A percentile compares a stretch with the other conserved stretches of the same genome.
These are phyloP conservation scores for Apiospora koreana DNA, from an alignment of 2,329 filamentous ascomycete genomes.

Conservation along the genomic window DNA sequence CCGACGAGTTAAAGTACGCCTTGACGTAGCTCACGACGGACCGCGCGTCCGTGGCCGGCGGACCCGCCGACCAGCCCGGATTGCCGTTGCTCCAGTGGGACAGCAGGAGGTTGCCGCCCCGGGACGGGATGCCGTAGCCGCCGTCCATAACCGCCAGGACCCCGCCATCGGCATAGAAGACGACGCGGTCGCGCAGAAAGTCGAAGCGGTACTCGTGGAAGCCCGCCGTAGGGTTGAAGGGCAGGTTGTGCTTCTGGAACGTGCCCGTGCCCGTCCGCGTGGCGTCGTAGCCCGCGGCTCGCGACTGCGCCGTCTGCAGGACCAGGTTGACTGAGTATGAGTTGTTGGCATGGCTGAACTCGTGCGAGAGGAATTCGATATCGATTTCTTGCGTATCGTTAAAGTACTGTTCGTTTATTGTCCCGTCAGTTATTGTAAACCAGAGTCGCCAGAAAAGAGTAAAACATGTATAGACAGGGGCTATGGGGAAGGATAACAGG, in stretches of 20 bases:
- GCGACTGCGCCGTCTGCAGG: slow-evolving; percentile 67
- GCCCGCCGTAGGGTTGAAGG: slow-evolving; percentile 63
- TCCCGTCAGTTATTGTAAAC: background rate
- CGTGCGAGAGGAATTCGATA: slow-evolving; percentile 73
- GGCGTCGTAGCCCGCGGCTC: slow-evolving; percentile 62
- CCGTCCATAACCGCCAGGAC: slow-evolving; percentile 58
- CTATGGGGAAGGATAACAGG: too few species aligned
- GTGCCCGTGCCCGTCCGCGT: slow-evolving; percentile 58
- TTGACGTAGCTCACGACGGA: slow-evolving; percentile 71
- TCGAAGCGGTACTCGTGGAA: slow-evolving; percentile 84
- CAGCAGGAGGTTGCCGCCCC: slow-evolving; percentile 66
- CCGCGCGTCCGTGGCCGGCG: slow-evolving; percentile 62
- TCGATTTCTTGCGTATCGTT: slow-evolving; percentile 82
- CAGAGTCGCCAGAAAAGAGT: background rate
- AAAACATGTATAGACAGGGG: background rate
- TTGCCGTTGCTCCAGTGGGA: slow-evolving; percentile 83
- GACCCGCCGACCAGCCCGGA: slow-evolving; percentile 68
- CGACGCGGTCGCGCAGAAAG: slow-evolving; percentile 62
- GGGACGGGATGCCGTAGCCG: slow-evolving; percentile 54
- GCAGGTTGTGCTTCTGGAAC: slow-evolving; percentile 58
- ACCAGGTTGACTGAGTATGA: slow-evolving; percentile 70
- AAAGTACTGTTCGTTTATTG: slow-evolving; percentile 56
- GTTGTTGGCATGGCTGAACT: slow-evolving; percentile 54
- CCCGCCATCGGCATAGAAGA: slow-evolving; percentile 68
- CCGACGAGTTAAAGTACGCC: slow-evolving; percentile 76